Evolutionary conservation across 192 early-diverging fungal species (phyloP).

Genomic region (Mortierella antarctica): DNA sequence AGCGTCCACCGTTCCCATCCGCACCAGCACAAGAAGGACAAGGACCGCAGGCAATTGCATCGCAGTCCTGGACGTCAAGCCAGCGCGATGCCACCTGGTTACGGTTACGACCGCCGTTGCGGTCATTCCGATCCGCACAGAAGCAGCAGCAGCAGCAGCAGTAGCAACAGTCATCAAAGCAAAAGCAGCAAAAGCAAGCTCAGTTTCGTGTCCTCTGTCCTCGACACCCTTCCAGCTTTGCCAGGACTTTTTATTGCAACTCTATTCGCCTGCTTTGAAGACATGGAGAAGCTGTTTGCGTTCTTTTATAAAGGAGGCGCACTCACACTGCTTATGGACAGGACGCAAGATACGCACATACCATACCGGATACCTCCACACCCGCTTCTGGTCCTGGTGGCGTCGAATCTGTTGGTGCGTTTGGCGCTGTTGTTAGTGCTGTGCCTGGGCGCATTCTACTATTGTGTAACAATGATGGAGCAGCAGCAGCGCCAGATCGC

Average conservation of each 20-base stretch:
- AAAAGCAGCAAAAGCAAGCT: too few relatives aligned
- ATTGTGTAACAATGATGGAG: conserved; percentile 40
- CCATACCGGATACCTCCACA: conserved; percentile 15
- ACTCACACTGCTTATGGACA: neutral
- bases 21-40: conserved; percentile 10
- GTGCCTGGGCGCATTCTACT: conserved; percentile 35
- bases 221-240: too few relatives aligned
- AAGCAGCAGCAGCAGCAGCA: neutral
- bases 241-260: neutral
- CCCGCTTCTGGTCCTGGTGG: conserved; percentile 13
- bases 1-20: conserved; percentile 1
- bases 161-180: neutral
- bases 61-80: neutral
- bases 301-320: too few relatives aligned
- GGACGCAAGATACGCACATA: neutral
- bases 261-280: neutral
- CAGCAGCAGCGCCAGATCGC: conserved; percentile 31
- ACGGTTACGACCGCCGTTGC: too few relatives aligned
- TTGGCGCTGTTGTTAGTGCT: conserved; percentile 17
- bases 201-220: too few relatives aligned
- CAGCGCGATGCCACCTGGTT: neutral
- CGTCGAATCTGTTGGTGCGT: conserved; percentile 33
- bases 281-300: too few relatives aligned
- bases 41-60: neutral
- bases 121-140: neutral